Base-by-base conservation (phyloP, 768 basidiomycete species). In the Lactarius vividus region DNA sequence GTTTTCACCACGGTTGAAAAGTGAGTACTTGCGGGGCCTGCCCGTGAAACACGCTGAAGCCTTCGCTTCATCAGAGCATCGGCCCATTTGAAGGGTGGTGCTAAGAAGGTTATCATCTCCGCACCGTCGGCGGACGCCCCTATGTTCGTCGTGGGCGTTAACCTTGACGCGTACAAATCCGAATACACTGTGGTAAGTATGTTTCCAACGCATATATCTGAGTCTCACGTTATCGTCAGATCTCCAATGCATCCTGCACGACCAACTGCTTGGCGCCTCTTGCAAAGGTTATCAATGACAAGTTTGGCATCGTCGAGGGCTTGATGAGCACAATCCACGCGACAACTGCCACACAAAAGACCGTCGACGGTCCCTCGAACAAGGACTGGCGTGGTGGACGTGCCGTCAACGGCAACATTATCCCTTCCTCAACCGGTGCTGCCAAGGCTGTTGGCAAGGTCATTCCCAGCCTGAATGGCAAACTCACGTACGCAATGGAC, bases 261-360 rank as follows among this genome's bases (percentile, higher is more conserved):
- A 99, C 96, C 78, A 99, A 99, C 88, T 99, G 96, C 80, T 86
- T 99, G 66, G 96, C 96, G n/a, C 94, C 96, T 69, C 87, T 99
- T 68, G 96, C 96, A 78, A 99, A 99, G 84, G 89, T 98, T 78
- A 84, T 99, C 83, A 73, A 99, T 80, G 97, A 98, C 87, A 94
- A 93, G 69, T 98, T 92, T 74, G 92, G 91, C 73, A 96, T 99
- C 74, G 84, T 91, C 67, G 96, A 99, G 82, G 96, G 91, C 75
- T 84, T 99, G 77, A 98, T 98, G 97, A 96, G 91, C 80, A 98
- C 96, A 73, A 92, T 99, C 73, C 96, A 98, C 77, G 88, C 96
- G 52, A 95, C 95, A 72, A 97, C 95, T 57, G 95, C 95, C 59
- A 96, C 95, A 65, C 92, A 94, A 78, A 94, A 93, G 85, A 93